Percentiles rank a stretch among this genome's conserved stretches.
Evolutionary conservation across 139 green algal species (phyloP).

Genomic region (Nannochloris sp.): DNA sequence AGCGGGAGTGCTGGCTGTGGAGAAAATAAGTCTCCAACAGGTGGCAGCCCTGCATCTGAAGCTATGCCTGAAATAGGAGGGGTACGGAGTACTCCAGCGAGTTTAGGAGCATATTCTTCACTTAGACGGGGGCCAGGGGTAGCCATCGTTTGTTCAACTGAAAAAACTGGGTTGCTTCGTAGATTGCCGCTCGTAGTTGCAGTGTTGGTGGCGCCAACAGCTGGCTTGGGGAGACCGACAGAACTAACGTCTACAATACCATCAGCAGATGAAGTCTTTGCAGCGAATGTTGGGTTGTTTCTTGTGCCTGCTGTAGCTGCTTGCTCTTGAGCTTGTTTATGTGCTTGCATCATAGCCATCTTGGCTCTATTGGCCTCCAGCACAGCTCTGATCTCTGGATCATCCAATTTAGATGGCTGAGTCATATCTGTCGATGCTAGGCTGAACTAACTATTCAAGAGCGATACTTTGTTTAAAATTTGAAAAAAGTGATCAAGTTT

Average conservation of each 20-base stretch:
- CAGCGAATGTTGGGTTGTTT: neutral
- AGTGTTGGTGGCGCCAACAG: neutral
- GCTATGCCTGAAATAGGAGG: conserved; percentile 2
- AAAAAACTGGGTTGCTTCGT: conserved; percentile 14
- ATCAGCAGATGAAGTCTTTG: conserved; percentile 6
- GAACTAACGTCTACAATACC: neutral
- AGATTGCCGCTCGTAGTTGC: neutral
- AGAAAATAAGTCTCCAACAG: conserved; percentile 28
- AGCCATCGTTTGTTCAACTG: conserved; percentile 2
- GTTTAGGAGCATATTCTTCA: conserved; percentile 10
- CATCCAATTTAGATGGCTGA: conserved; percentile 1
- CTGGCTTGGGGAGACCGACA: neutral
- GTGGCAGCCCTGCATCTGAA: conserved; percentile 3
- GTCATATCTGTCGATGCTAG: too few relatives aligned
- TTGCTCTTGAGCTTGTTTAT: neutral
- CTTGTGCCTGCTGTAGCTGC: neutral
- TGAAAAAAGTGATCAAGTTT: too few relatives aligned
- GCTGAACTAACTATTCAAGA: too few relatives aligned
- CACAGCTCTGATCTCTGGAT: conserved; percentile 14
- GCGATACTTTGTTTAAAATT: too few relatives aligned
- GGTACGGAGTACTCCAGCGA: conserved; percentile 7
- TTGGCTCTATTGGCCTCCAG: conserved; percentile 18
- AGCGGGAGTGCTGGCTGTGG: neutral
- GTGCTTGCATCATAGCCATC: neutral
- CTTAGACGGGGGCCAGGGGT: neutral